These are phyloP conservation scores for Teunomyces aglyptinius DNA, from an alignment of 805 yeast species.

Conservation along the genomic window DNA sequence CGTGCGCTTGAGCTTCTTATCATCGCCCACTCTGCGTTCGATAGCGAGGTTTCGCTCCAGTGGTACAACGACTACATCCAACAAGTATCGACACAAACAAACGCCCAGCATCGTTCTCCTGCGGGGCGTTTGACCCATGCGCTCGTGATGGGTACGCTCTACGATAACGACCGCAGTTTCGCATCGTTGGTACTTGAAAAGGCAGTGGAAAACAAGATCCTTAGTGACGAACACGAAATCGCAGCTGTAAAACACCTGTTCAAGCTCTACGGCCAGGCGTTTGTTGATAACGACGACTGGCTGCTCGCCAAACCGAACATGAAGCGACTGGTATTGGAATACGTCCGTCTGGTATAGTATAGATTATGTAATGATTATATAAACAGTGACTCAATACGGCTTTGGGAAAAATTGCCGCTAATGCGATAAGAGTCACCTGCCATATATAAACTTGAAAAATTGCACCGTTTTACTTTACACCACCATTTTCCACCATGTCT, in stretches of 20 bases:
- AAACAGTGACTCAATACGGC: not conserved
- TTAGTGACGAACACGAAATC: slow-evolving; percentile 41
- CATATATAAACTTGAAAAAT: not conserved
- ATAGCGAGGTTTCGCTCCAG: slow-evolving; percentile 38
- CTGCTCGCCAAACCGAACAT: slow-evolving; percentile 28
- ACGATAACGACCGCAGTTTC: slow-evolving; percentile 51
- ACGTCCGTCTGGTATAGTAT: slow-evolving; percentile 5
- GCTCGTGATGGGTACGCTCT: slow-evolving; percentile 42
- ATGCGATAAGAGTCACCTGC: slow-evolving; percentile 1
- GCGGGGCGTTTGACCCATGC: slow-evolving; percentile 48
- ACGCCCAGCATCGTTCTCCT: slow-evolving; percentile 33
- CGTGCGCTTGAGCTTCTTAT: slow-evolving; percentile 41
- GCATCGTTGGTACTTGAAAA: slow-evolving; percentile 51
- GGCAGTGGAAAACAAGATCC: slow-evolving; percentile 34
- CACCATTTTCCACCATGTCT: slow-evolving; percentile 6
- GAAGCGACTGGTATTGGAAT: slow-evolving; percentile 22
- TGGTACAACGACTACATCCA: slow-evolving; percentile 47
- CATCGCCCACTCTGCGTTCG: slow-evolving; percentile 39
- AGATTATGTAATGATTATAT: not conserved
- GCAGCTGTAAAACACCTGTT: slow-evolving; percentile 42
- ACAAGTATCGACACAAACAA: slow-evolving; percentile 29
- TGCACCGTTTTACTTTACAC: no score
- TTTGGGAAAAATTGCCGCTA: not conserved
- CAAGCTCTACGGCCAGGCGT: slow-evolving; percentile 52
- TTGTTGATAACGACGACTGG: slow-evolving; percentile 39